Evolutionary conservation across 495 filamentous ascomycete species (phyloP).

Genomic region (Hypoxylon trugodes): DNA sequence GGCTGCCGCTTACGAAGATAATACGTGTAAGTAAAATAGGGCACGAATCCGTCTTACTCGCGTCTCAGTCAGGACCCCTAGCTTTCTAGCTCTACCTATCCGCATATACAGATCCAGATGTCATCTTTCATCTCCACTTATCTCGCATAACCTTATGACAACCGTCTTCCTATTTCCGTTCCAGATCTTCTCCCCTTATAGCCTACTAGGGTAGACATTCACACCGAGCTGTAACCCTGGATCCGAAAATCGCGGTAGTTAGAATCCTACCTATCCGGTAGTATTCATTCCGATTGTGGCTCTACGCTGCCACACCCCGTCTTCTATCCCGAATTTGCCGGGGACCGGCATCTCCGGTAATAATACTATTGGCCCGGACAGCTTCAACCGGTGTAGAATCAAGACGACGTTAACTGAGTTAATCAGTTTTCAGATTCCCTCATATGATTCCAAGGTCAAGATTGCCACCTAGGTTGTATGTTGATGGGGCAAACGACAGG

Average conservation of each 20-base stretch:
- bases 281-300: slow-evolving; percentile 35
- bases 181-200: neutral
- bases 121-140: slow-evolving; percentile 1
- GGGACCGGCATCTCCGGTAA: slow-evolving; percentile 38
- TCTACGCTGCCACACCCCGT: slow-evolving; percentile 20
- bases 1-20: no score
- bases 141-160: slow-evolving; percentile 1
- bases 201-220: slow-evolving; percentile 21
- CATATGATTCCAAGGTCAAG: neutral
- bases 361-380: slow-evolving; percentile 38
- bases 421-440: slow-evolving; percentile 1
- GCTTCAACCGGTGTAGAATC: slow-evolving; percentile 23
- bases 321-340: slow-evolving; percentile 36
- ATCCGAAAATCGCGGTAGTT: slow-evolving; percentile 29
- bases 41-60: slow-evolving; percentile 9
- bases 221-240: slow-evolving; percentile 11
- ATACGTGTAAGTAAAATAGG: neutral
- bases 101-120: slow-evolving; percentile 14
- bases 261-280: slow-evolving; percentile 24
- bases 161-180: neutral
- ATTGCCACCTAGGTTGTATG: neutral
- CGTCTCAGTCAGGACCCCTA: neutral
- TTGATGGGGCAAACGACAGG: no score
- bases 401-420: slow-evolving; percentile 11
- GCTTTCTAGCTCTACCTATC: no score